Percentiles rank a stretch among this genome's conserved stretches.
Evolutionary conservation across 169 alveolate genomes (phyloP).

Genomic region (Plasmodium knowlesi): DNA sequence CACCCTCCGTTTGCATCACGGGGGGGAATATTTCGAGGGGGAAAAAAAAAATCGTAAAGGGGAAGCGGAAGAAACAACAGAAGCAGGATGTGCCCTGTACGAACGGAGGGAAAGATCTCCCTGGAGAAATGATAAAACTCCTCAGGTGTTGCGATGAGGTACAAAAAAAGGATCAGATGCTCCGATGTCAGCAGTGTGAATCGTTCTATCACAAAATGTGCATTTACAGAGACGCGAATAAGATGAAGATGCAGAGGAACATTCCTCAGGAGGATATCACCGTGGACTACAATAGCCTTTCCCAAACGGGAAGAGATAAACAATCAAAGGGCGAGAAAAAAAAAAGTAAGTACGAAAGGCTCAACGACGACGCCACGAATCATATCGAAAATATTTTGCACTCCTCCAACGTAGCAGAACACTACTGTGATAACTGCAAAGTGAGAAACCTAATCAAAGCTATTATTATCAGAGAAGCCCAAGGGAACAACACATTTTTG

Average conservation of each 20-base stretch:
- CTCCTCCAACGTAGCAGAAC: background rate
- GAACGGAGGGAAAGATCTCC: background rate
- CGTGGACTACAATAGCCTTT: background rate
- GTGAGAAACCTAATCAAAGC: conserved; percentile 27
- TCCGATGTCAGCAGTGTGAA: conserved; percentile 36
- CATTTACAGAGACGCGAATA: background rate
- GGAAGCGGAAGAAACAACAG: background rate
- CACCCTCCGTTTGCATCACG: background rate
- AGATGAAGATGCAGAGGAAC: background rate
- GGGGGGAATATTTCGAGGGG: background rate
- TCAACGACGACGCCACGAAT: background rate
- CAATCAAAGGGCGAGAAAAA: background rate
- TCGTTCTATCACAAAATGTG: conserved; percentile 29
- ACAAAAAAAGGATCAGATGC: background rate
- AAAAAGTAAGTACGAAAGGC: background rate
- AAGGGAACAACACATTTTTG: conserved; percentile 33
- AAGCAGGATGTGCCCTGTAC: background rate
- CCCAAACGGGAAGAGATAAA: background rate
- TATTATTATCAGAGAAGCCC: conserved; percentile 44
- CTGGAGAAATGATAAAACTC: background rate
- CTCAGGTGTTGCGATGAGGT: conserved; percentile 36
- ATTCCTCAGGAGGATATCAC: background rate
- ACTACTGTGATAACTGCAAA: conserved; percentile 69
- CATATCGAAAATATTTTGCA: background rate
- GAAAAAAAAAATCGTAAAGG: conserved; percentile 6